A percentile compares a stretch with the other conserved stretches of the same genome.
Evolutionary conservation across 2,329 filamentous ascomycete species (phyloP).

Genomic region (Apiospora sp.): DNA sequence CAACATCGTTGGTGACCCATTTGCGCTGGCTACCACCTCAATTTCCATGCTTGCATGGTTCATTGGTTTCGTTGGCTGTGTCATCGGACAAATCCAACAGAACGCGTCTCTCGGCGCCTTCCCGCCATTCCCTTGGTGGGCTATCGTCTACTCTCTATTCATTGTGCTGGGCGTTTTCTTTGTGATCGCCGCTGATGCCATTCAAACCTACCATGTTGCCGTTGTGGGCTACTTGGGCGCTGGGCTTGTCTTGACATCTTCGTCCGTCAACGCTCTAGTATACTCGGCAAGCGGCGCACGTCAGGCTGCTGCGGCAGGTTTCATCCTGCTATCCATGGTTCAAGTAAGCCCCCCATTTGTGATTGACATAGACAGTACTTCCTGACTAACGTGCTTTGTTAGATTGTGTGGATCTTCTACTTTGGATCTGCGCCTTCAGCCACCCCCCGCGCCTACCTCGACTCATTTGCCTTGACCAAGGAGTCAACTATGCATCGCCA

Average conservation of each 20-base stretch:
- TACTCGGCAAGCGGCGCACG: constrained; percentile 77
- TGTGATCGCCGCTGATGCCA: constrained; percentile 83
- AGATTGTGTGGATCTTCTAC: constrained; percentile 99
- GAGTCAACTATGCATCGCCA: constrained; percentile 70
- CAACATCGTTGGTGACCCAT: constrained; percentile 95
- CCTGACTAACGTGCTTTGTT: constrained; percentile 20
- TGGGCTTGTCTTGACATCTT: constrained; percentile 84
- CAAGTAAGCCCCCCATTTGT: constrained; percentile 67
- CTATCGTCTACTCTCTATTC: constrained; percentile 84
- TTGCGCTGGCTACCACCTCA: constrained; percentile 92
- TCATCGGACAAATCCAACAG: constrained; percentile 70
- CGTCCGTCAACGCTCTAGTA: constrained; percentile 85
- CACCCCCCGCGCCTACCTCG: constrained; percentile 86
- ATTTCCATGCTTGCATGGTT: constrained; percentile 95
- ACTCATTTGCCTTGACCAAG: constrained; percentile 94
- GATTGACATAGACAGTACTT: too few relatives aligned
- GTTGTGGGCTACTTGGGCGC: constrained; percentile 86
- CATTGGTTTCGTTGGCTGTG: constrained; percentile 87
- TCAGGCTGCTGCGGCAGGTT: constrained; percentile 89
- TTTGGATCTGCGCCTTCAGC: constrained; percentile 93
- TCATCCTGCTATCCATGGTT: constrained; percentile 93
- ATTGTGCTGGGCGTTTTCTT: constrained; percentile 81
- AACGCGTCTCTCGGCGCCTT: constrained; percentile 58
- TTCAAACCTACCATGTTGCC: constrained; percentile 90
- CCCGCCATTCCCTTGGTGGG: constrained; percentile 93